Evolutionary conservation across 2,329 filamentous ascomycete species (phyloP).

Genomic region (Neoscytalidium dimidiatum): DNA sequence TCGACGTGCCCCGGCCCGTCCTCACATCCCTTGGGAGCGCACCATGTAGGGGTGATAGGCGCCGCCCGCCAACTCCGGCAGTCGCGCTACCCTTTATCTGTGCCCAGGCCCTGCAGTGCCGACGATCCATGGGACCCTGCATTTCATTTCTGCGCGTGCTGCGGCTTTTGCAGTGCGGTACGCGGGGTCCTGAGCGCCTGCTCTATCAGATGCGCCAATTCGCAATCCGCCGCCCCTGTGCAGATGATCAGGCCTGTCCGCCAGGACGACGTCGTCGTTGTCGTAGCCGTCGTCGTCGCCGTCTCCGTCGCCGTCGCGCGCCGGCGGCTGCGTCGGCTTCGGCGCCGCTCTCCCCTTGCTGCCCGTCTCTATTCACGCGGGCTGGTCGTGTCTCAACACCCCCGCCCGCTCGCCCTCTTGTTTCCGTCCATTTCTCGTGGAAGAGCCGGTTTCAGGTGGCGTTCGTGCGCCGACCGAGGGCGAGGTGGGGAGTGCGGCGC

Average conservation of each 20-base stretch:
- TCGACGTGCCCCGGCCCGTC: neutral
- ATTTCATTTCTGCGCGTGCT: constrained; percentile 15
- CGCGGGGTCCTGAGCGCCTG: neutral
- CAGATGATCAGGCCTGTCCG: constrained; percentile 9
- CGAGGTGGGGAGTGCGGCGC: neutral
- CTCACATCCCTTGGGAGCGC: constrained; percentile 1
- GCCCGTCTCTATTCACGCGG: neutral
- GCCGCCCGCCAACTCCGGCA: neutral
- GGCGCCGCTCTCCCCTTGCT: neutral
- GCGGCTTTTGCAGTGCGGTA: neutral
- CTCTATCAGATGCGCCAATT: neutral
- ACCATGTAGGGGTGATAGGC: constrained; percentile 11
- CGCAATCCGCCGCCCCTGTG: neutral
- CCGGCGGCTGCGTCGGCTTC: neutral
- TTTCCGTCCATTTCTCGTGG: neutral
- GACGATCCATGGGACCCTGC: constrained; percentile 19
- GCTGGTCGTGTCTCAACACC: constrained; percentile 8
- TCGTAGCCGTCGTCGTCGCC: neutral
- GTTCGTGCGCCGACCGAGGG: neutral
- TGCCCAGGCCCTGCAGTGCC: constrained; percentile 4
- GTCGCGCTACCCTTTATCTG: constrained; percentile 1
- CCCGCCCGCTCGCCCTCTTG: neutral
- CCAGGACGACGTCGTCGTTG: too few relatives aligned
- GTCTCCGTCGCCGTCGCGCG: neutral
- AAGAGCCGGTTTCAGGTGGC: neutral